phyloP scores from a whole-genome alignment of 169 alveolate genomes.

The Plasmodium gaboni region DNA sequence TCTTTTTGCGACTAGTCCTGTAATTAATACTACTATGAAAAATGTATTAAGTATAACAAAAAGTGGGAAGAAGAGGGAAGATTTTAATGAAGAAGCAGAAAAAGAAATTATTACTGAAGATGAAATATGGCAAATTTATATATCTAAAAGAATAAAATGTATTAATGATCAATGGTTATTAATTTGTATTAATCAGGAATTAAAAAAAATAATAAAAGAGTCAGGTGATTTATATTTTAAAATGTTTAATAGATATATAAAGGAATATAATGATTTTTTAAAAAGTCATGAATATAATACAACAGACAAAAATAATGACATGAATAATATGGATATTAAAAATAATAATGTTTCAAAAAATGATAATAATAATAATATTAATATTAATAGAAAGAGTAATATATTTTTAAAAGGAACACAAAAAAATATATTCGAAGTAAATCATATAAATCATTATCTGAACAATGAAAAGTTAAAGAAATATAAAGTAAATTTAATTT shows the following conservation, averaged over 20 bases:
- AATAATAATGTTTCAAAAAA: not conserved
- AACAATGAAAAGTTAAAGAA: constrained; percentile 44
- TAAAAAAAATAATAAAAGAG: constrained; percentile 38
- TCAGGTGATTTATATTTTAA: constrained; percentile 67
- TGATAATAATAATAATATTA: not conserved
- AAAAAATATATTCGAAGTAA: constrained; percentile 51
- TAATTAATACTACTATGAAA: constrained; percentile 68
- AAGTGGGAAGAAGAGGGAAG: constrained; percentile 75
- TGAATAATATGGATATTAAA: not conserved
- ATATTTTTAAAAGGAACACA: not conserved
- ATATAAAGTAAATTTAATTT: constrained; percentile 65
- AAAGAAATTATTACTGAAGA: constrained; percentile 44
- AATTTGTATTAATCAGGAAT: constrained; percentile 61
- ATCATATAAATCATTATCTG: constrained; percentile 19
- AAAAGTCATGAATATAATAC: constrained; percentile 45
- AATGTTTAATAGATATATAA: constrained; percentile 60
- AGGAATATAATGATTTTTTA: constrained; percentile 59
- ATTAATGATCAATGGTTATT: constrained; percentile 73
- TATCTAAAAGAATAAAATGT: constrained; percentile 52
- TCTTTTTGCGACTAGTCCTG: constrained; percentile 64
- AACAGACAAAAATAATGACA: not conserved
- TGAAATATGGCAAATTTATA: constrained; percentile 75
- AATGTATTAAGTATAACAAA: constrained; percentile 71
- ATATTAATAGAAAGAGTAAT: not conserved
- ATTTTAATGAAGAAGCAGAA: constrained; percentile 70